These are phyloP conservation scores for Spirogloea muscicola DNA, from an alignment of 139 green algal genomes.

Conservation along the genomic window DNA sequence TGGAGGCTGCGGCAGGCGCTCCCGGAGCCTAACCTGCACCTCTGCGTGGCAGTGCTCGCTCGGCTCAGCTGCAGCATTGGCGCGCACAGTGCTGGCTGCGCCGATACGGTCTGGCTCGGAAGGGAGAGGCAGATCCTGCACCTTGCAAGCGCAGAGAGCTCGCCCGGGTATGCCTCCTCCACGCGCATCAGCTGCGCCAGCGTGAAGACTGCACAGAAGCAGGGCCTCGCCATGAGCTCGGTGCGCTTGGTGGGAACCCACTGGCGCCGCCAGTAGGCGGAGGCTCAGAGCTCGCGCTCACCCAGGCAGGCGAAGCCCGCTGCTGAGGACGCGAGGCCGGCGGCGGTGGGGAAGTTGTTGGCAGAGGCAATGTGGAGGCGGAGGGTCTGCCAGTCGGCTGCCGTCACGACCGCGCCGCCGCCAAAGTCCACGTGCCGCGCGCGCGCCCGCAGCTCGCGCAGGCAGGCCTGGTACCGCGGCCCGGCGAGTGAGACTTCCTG, in stretches of 20 bases:
- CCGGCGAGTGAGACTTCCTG: constrained; percentile 29
- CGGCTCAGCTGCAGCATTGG: too few relatives aligned
- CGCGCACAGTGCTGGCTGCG: too few relatives aligned
- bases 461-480: constrained; percentile 40
- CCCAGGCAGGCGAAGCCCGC: constrained; percentile 46
- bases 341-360: constrained; percentile 51
- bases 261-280: too few relatives aligned
- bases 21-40: constrained; percentile 42
- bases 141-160: constrained; percentile 39
- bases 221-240: too few relatives aligned
- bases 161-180: constrained; percentile 38
- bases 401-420: constrained; percentile 13
- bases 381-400: constrained; percentile 10
- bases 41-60: too few relatives aligned
- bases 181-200: constrained; percentile 44
- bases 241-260: too few relatives aligned
- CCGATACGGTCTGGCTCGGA: too few relatives aligned
- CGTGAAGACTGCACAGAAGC: constrained; percentile 19
- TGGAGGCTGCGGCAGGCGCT: constrained; percentile 50
- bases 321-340: constrained; percentile 49
- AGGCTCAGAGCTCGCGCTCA: too few relatives aligned
- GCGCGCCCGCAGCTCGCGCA: constrained; percentile 14
- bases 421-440: background rate
- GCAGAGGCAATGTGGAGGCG: constrained; percentile 37
- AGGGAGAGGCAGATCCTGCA: too few relatives aligned